phyloP scores from a whole-genome alignment of 345 rosid species.

The Eucalyptus pauciflora region DNA sequence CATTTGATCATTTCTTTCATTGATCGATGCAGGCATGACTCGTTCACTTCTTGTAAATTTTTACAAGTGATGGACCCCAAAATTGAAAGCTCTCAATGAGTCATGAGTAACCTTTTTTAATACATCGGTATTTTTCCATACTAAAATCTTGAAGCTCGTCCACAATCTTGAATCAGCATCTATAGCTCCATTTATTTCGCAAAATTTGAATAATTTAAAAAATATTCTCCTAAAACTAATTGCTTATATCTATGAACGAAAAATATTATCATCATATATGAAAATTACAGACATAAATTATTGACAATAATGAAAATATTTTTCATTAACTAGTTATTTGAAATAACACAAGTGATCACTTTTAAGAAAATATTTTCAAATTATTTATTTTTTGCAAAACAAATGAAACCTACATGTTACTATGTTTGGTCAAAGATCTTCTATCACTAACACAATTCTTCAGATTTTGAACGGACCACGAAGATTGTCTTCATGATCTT shows the following conservation, averaged over 20 bases:
- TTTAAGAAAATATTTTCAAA: too few relatives aligned
- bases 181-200: accelerated
- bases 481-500: neutral
- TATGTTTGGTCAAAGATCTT: neutral
- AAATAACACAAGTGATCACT: too few relatives aligned
- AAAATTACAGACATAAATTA: too few relatives aligned
- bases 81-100: neutral
- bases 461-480: neutral
- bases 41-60: neutral
- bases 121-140: neutral
- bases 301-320: neutral
- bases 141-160: neutral
- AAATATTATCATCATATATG: too few relatives aligned
- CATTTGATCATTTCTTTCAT: neutral
- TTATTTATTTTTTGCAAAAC: too few relatives aligned
- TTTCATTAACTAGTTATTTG: too few relatives aligned
- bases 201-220: too few relatives aligned
- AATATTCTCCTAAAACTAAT: too few relatives aligned
- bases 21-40: neutral
- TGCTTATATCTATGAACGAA: neutral
- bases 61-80: neutral
- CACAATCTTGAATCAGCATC: accelerated
- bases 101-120: neutral
- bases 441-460: neutral
- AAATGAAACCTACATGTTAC: neutral